Percentiles rank a stretch among this genome's conserved stretches.
Conservation (phyloP, 257 asterid genomes). For the Solanum habrochaites region DNA sequence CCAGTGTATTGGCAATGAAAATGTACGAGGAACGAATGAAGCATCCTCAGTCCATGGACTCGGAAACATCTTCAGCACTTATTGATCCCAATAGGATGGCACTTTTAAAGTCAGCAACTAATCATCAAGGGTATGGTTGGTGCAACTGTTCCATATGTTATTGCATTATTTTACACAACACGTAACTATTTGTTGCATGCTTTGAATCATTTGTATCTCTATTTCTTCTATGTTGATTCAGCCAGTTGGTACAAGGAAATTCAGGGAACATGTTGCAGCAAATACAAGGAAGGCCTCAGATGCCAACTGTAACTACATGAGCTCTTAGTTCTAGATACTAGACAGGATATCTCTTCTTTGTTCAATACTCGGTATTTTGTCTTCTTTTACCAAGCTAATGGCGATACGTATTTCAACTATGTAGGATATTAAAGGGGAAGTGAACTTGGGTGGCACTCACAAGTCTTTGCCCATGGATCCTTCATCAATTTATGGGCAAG, state of each 20-base stretch:
- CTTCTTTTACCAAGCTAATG: neutral
- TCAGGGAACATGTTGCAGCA: slow-evolving; percentile 93
- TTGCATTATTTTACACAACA: neutral
- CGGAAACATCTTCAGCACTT: slow-evolving; percentile 70
- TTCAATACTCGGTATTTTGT: neutral
- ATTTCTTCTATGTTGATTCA: slow-evolving; percentile 30
- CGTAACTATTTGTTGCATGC: neutral
- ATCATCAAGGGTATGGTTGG: slow-evolving; percentile 61
- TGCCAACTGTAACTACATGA: slow-evolving; percentile 47
- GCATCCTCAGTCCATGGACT: slow-evolving; percentile 83
- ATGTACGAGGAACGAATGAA: slow-evolving; percentile 93
- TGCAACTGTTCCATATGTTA: neutral
- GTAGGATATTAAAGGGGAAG: slow-evolving; percentile 79
- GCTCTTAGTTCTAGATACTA: neutral
- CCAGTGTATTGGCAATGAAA: slow-evolving; percentile 90
- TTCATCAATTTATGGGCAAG: slow-evolving; percentile 86
- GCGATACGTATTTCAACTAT: neutral
- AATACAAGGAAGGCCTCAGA: slow-evolving; percentile 89
- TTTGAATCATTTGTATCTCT: neutral
- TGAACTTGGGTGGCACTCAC: slow-evolving; percentile 53
- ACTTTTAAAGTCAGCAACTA: slow-evolving; percentile 79
- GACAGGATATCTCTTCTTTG: neutral
- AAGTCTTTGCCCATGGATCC: slow-evolving; percentile 86
- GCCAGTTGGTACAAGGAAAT: slow-evolving; percentile 87
- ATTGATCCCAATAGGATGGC: slow-evolving; percentile 93